Evolutionary conservation across 2,329 filamentous ascomycete genomes (phyloP), one percentile per base, ranked within the genome.

Genomic region (Arthrocladium fulminans): DNA sequence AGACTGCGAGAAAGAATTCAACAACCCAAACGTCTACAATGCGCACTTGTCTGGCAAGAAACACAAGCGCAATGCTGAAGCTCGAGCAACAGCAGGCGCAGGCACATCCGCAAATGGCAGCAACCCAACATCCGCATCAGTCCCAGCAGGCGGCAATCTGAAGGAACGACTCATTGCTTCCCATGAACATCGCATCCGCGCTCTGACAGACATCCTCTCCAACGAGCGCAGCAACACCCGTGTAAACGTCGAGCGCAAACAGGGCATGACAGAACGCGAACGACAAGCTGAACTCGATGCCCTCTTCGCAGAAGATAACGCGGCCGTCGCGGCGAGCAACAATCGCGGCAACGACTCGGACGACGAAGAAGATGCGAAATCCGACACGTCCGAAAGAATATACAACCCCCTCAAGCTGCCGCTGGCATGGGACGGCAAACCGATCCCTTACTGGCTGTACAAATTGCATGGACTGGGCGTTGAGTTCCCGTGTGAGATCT

Each of bases 401-500:
- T 96, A 97, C 74, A 98, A 98, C 65, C 92, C 92, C 0, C 76
- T 98, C 56, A 98, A 98, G 64, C 75, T 98, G 1, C 92, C 92
- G 0, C 76, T 98, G 6, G 90, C 88, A 2, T 98, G 94, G 94
- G 92, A 98, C 58, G 92, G 94, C 59, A 98, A 98, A 64, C 92
- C 94, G 0, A 98, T 98, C 59, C 92, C 94, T 0, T 98, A 92
- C 73, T 98, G 92, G 92, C 77, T 98, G 13, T 98, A 97, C 74
- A 92, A 96, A 59, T 76, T 98, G 13, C 92, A 98, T 63, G 92
- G 92, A 1, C 73, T 98, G 22, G 92, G 92, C 7, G 88, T 95
- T 10, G 92, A 98, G 60, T 95, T 96, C 58, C 77, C 85, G 0
- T 98, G 92, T 72, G 90, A 98, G 65, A 87, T 98, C 49, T 98